phyloP scores from a whole-genome alignment of 139 green algal genomes.

The Chlorella sp. region DNA sequence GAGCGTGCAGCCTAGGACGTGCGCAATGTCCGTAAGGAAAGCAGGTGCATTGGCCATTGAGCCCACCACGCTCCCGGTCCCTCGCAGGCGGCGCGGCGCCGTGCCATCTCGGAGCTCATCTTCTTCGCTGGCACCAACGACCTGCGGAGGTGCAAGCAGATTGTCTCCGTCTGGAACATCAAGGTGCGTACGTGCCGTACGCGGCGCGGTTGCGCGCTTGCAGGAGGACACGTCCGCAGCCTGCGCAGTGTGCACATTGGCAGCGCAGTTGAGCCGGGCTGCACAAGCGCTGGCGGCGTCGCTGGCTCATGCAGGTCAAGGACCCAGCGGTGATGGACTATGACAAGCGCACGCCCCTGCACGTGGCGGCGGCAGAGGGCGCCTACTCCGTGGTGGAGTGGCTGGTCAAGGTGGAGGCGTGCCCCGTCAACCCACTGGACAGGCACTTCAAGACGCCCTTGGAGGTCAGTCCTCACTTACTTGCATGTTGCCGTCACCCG shows the following conservation, averaged over 20 bases:
- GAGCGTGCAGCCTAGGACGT: too few species aligned
- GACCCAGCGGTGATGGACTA: conserved; percentile 78
- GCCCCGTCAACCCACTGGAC: conserved; percentile 66
- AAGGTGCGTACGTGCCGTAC: too few species aligned
- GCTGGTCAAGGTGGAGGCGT: conserved; percentile 59
- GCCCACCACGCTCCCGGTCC: too few species aligned
- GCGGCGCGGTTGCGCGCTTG: too few species aligned
- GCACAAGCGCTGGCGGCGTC: too few species aligned
- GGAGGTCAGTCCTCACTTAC: too few species aligned
- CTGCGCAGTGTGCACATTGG: too few species aligned
- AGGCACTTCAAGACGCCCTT: conserved; percentile 77
- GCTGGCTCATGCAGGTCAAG: conserved; percentile 42
- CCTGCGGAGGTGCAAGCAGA: conserved; percentile 58
- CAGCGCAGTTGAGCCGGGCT: too few species aligned
- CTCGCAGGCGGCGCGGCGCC: conserved; percentile 60
- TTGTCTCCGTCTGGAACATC: conserved; percentile 61
- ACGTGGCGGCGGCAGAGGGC: conserved; percentile 73
- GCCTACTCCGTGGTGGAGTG: conserved; percentile 73
- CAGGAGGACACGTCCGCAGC: too few species aligned
- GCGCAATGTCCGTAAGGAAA: too few species aligned
- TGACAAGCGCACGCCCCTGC: conserved; percentile 78
- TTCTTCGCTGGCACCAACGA: conserved; percentile 86
- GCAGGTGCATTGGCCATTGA: too few species aligned
- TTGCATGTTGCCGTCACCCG: too few species aligned
- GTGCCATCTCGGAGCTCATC: conserved; percentile 82